Evolutionary conservation across 768 basidiomycete species (phyloP), one percentile per base, ranked within the genome.

Genomic region (Trametopsis cervina): DNA sequence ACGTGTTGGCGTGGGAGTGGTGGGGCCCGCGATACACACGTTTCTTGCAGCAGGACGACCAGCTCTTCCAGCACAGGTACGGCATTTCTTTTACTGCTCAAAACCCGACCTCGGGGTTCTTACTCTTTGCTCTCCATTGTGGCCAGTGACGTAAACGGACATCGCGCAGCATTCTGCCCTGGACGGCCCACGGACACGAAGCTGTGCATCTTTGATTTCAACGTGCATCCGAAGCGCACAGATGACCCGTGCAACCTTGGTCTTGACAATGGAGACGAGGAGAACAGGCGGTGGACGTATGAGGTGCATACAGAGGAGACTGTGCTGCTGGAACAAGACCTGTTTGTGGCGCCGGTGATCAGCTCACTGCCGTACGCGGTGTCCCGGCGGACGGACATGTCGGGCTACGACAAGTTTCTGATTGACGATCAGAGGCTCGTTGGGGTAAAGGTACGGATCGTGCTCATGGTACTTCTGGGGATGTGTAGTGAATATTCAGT

Each of bases 51-150:
- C 59, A 64, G 6, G 33, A 51, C 7, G 55, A 47, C 1, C 50
- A 49, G 22, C 71, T 69, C 52, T 62, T 66, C 36, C 75, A 72
- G 74, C 54, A 72, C 25, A 61, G 71, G 69, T 71, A 39, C n/a
- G n/a, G n/a, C n/a, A n/a, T n/a, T n/a, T n/a, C n/a, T n/a, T n/a
- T n/a, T n/a, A n/a, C n/a, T n/a, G n/a, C n/a, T n/a, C n/a, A n/a
- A n/a, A n/a, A n/a, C n/a, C n/a, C n/a, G n/a, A n/a, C n/a, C n/a
- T n/a, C n/a, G n/a, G n/a, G n/a, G n/a, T n/a, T n/a, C n/a, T n/a
- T n/a, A n/a, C n/a, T n/a, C n/a, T n/a, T n/a, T n/a, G n/a, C n/a
- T n/a, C n/a, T n/a, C n/a, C n/a, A n/a, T n/a, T n/a, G n/a, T n/a
- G n/a, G n/a, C n/a, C n/a, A n/a, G n/a, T n/a, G n/a, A n/a, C n/a